These are phyloP conservation scores for Coemansia sp. DNA, from an alignment of 192 early-diverging fungal species.

Conservation along the genomic window DNA sequence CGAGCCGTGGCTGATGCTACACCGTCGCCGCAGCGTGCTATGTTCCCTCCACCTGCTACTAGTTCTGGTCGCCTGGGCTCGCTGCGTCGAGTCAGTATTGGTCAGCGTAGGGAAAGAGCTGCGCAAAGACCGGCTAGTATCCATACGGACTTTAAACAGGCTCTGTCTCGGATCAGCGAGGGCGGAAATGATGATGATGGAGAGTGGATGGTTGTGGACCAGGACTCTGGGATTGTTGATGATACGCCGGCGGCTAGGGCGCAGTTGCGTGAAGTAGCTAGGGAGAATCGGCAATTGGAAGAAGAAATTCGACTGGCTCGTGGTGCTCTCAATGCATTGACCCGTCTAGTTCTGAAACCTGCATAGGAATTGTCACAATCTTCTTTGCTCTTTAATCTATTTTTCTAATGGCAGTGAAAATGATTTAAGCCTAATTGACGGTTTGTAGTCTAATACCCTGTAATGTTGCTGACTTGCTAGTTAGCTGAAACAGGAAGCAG, in stretches of 20 bases:
- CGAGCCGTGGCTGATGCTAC: background rate
- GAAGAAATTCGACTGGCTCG: conserved; percentile 7
- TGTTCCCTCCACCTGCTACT: background rate
- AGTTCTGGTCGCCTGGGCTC: background rate
- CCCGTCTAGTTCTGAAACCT: conserved; percentile 10
- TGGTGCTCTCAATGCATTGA: conserved; percentile 17
- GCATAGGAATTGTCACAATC: background rate
- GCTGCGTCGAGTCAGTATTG: conserved; percentile 2
- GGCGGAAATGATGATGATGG: conserved; percentile 15
- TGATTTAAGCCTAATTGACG: too few relatives aligned
- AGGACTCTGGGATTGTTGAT: background rate
- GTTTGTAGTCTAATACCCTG: too few relatives aligned
- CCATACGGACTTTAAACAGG: conserved; percentile 1
- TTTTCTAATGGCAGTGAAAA: too few relatives aligned
- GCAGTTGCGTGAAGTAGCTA: background rate
- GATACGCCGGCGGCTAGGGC: conserved; percentile 1
- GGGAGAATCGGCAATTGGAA: conserved; percentile 21
- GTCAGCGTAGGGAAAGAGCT: background rate
- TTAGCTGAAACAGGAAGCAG: too few relatives aligned
- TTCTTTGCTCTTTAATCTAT: too few relatives aligned
- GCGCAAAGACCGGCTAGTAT: background rate
- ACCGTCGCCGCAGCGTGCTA: background rate
- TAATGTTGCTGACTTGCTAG: too few relatives aligned
- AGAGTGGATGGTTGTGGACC: conserved; percentile 7
- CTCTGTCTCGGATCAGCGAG: conserved; percentile 8